Evolutionary conservation across 2,329 filamentous ascomycete genomes (phyloP), one percentile per base, ranked within the genome.

Genomic region (Cordyceps cateniannulata): DNA sequence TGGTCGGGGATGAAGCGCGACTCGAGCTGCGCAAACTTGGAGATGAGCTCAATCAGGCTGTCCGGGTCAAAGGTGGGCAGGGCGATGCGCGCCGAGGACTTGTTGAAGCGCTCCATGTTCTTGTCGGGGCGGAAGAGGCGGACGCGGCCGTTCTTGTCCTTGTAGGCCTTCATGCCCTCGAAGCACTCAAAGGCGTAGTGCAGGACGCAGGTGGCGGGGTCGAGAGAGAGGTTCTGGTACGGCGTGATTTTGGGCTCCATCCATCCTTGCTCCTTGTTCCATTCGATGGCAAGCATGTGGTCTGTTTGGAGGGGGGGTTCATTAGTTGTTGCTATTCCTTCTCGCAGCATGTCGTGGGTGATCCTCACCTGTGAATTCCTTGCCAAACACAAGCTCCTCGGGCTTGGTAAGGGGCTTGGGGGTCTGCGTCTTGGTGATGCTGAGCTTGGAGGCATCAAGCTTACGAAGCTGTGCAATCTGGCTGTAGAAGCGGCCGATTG

Each of bases 101-200:
- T 91, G 81, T 98, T 99, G 76, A 99, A 78, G 63, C 95, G 89
- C 65, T 82, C 87, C 93, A 98, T 98, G 81, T 99, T 99, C 83
- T 86, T 95, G 74, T 96, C 89, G 2, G 95, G 95, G 38, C 95
- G 86, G 83, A 99, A 99, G 59, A 99, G 81, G 60, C 93, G 87
- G 67, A 96, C 85, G 62, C 86, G 79, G 68, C 91, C 91, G 48
- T 85, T 73, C 69, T 83, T 85, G 78, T 96, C 91, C 76, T 93
- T 96, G 83, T 99, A 99, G 63, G 95, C 95, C 81, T 99, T 99
- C 92, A 98, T 96, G 68, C 95, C 95, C 80, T 99, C 95, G 76
- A 99, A 99, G 75, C 90, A 95, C 76, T 96, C 91, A 72, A 98
- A 98, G 53, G 91, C 95, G 77, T 99, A 99, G 83, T 99, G 95